Base-by-base conservation (phyloP, 2,329 filamentous ascomycete species). In the Aspergillus sp. region DNA sequence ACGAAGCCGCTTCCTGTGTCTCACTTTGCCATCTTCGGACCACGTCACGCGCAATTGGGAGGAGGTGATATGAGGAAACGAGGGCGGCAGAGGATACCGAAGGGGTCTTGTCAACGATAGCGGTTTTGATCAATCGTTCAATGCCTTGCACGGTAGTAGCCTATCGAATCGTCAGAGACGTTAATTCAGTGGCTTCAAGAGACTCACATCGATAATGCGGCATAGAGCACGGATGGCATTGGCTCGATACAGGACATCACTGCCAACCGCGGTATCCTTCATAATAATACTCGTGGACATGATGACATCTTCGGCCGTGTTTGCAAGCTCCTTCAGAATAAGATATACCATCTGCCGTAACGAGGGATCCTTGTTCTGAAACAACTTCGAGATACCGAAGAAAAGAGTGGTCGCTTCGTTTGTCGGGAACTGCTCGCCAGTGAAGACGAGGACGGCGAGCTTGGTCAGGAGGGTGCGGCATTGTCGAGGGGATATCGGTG, bases 281-380 rank as follows among this genome's bases (percentile, higher is more conserved):
- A 98, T 99, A 68, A 99, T 97, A 67, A 93, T 97, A 78, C 91
- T 96, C 17, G 95, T 99, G 62, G 97, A 95, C 95, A 99, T 98
- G 75, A 99, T 99, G 64, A 97, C 96, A 83, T 99, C 95, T 81
- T 98, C 92, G 58, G 95, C 95, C 23, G 92, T 96, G 76, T 88
- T 87, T 66, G 93, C 91, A 70, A 99, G 84, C 84, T 99, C 95
- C 86, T 98, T 99, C 81, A 98, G 91, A 74, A 97, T 88, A 66
- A 98, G 84, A 80, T 98, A 96, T 52, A 99, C 93, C 93, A 98
- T 97, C 82, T 99, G 95, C 71, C 95, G 91, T 73, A 99, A 84
- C 69, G 91, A 93, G 70, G 93, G 90, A 88, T 99, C 95, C 79
- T 97, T 98, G 80, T 98, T 98, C 83, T 98, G 93, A 84, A 99